These are phyloP conservation scores for Tricholoma saponaceum DNA, from an alignment of 768 basidiomycete species.

Conservation along the genomic window DNA sequence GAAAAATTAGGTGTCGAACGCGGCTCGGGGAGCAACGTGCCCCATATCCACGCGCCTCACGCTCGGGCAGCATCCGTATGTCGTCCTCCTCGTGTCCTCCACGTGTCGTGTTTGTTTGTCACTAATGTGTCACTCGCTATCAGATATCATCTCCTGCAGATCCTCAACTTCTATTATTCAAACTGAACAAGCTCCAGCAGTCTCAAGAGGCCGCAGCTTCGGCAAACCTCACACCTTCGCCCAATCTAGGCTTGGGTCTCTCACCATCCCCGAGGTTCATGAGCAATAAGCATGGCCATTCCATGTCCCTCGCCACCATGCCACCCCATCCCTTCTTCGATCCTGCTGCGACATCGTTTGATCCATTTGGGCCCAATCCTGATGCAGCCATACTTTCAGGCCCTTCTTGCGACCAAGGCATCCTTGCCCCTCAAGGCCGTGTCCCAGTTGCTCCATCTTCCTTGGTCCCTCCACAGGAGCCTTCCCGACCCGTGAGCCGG, in stretches of 20 bases:
- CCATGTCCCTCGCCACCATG: slow-evolving; percentile 66
- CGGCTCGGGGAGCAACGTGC: slow-evolving; percentile 47
- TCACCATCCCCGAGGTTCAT: slow-evolving; percentile 51
- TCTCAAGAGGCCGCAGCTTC: slow-evolving; percentile 51
- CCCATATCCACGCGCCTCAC: slow-evolving; percentile 70
- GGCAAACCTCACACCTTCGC: slow-evolving; percentile 60
- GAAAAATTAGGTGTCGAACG: slow-evolving; percentile 77
- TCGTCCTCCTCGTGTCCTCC: slow-evolving; percentile 22
- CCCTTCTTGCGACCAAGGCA: slow-evolving; percentile 22
- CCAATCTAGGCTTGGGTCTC: slow-evolving; percentile 53
- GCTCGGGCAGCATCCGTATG: slow-evolving; percentile 81
- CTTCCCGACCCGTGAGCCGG: slow-evolving; percentile 47
- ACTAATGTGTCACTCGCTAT: slow-evolving; percentile 9
- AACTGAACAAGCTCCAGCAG: slow-evolving; percentile 80
- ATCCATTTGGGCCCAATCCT: slow-evolving; percentile 61
- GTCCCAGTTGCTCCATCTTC: slow-evolving; percentile 42
- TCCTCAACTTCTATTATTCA: slow-evolving; percentile 75
- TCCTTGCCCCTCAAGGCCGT: slow-evolving; percentile 54
- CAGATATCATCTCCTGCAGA: slow-evolving; percentile 92
- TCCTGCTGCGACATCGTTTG: slow-evolving; percentile 37
- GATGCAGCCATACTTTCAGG: slow-evolving; percentile 26
- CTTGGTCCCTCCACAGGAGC: slow-evolving; percentile 39
- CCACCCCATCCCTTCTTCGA: slow-evolving; percentile 37
- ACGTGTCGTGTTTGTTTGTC: slow-evolving; percentile 13
- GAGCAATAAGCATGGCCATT: slow-evolving; percentile 63